Base-by-base conservation (phyloP, 2,329 filamentous ascomycete species). In the Colletotrichum sublineola region DNA sequence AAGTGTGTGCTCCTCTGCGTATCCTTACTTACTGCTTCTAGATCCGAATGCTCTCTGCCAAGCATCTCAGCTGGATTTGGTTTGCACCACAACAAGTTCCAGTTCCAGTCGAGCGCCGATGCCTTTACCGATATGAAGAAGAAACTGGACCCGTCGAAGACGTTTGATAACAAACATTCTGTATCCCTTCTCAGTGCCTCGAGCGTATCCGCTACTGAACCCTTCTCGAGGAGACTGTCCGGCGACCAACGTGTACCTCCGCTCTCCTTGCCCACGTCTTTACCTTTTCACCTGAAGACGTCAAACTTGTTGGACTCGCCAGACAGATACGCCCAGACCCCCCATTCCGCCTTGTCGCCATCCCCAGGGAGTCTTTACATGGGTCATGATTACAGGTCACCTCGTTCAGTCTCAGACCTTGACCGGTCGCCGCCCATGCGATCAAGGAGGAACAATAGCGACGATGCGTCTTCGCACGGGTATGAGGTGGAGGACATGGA, bases 91-190 rank as follows among this genome's bases (percentile, higher is more conserved):
- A 85, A 83, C 75, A 85, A 83, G 50, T 88, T 84, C 68, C 82
- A 86, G 68, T 86, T 87, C 74, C 81, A 82, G 60, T 82, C 84
- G 5, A 81, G 82, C 63, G 83, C 84, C 75, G 81, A 86, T 56
- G 80, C 85, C 18, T 85, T 89, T 64, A 85, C 87, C 71, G 85
- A 82, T 71, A 84, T 89, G 77, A 85, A 89, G 71, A 87, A 87
- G 78, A 90, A 88, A 79, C 81, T 90, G n/a, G 84, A 89, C 69
- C 83, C 84, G 1, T 79, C 84, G 48, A 82, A 84, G 48, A 82
- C 80, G 0, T 76, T 84, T n/a, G 85, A 87, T 68, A 85, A 82
- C 65, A 79, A 79, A 20, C 82, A 85, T 31, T 78, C 80, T 18
- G 82, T 83, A 61, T 85, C 85, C 12, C 80, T 81, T 5, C 79